Percentiles rank a stretch among this genome's conserved stretches.
These are phyloP conservation scores for Harringtonia lauricola DNA, from an alignment of 2,329 filamentous ascomycete genomes.

Conservation along the genomic window DNA sequence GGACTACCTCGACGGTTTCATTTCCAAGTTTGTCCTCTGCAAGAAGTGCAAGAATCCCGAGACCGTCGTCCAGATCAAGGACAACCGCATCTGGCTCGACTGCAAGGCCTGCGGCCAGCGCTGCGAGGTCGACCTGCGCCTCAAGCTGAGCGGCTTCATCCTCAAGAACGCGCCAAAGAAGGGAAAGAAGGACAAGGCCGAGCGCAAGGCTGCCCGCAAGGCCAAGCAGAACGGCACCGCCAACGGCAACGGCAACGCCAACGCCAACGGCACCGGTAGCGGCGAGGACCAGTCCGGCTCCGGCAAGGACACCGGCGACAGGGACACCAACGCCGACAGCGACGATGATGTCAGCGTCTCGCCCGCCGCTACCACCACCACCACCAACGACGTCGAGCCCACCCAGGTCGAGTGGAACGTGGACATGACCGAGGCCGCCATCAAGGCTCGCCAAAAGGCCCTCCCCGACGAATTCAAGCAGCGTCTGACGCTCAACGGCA, in stretches of 20 bases:
- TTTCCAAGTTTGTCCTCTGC: conserved; percentile 97
- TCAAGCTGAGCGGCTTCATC: conserved; percentile 96
- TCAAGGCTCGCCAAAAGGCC: conserved; percentile 86
- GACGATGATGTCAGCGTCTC: conserved; percentile 76
- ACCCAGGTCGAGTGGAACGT: conserved; percentile 86
- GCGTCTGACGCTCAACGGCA: conserved; percentile 67
- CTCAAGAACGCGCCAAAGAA: conserved; percentile 89
- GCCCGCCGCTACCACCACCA: conserved; percentile 23
- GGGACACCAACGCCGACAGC: conserved; percentile 52
- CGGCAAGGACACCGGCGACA: conserved; percentile 34
- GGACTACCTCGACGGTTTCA: conserved; percentile 97
- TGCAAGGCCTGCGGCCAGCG: conserved; percentile 98
- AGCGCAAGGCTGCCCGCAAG: conserved; percentile 80
- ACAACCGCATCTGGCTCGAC: conserved; percentile 82
- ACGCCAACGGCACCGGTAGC: conserved; percentile 43
- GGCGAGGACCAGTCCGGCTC: conserved; percentile 46
- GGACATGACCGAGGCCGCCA: conserved; percentile 89
- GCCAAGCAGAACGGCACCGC: conserved; percentile 66
- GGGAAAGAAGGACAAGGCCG: conserved; percentile 95
- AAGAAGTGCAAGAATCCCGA: conserved; percentile 99
- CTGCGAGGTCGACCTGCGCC: conserved; percentile 78
- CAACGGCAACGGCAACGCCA: conserved; percentile 37
- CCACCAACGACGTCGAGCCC: conserved; percentile 31
- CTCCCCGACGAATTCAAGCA: conserved; percentile 93
- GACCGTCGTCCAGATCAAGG: conserved; percentile 92